Evolutionary conservation across 139 green algal genomes (phyloP), one percentile per base, ranked within the genome.

Genomic region (Yamagishiella unicocca): DNA sequence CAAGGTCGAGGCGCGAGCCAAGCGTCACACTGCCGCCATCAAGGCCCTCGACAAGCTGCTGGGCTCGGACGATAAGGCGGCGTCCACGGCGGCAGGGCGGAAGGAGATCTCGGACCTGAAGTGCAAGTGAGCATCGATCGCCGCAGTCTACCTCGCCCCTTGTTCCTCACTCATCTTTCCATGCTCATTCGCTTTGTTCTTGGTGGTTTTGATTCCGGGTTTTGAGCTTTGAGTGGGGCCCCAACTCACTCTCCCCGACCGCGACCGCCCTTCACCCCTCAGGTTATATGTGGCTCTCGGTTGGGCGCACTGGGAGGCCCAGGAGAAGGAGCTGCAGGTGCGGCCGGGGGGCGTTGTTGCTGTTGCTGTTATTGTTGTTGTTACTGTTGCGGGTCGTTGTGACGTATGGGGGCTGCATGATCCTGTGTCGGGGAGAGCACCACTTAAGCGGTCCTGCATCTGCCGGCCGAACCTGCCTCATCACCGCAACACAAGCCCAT

Each of bases 251-350:
- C n/a, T n/a, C n/a, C n/a, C n/a, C n/a, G n/a, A n/a, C n/a, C n/a
- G n/a, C n/a, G n/a, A n/a, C 19, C 31, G 14, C 74, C 19, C 46
- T 12, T n/a, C 46, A 9, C 8, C 45, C n/a, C 19, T 2, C 78
- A 85, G 79, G 79, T 31, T 77, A 62, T 77, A 53, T 21, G 24
- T 31, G 12, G 29, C 71, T 9, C 73, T 95, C 77, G 92, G 93
- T n/a, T 96, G 94, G 95, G 21, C 31, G n/a, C 93, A 96, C 78
- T 96, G 93, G 92, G 87, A 84, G 71, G 35, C 35, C 21, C 76
- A 92, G 70, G 92, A 94, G 72, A 58, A 72, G 70, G 83, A 73
- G 0, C 72, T 88, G 61, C 58, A 93, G 35, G 61, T 84, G 43
- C 29, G 5, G 64, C 22, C 58, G 14, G 19, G 6, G 6, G 19